Evolutionary conservation across 257 asterid species (phyloP).

Genomic region (Anisodus tanguticus): DNA sequence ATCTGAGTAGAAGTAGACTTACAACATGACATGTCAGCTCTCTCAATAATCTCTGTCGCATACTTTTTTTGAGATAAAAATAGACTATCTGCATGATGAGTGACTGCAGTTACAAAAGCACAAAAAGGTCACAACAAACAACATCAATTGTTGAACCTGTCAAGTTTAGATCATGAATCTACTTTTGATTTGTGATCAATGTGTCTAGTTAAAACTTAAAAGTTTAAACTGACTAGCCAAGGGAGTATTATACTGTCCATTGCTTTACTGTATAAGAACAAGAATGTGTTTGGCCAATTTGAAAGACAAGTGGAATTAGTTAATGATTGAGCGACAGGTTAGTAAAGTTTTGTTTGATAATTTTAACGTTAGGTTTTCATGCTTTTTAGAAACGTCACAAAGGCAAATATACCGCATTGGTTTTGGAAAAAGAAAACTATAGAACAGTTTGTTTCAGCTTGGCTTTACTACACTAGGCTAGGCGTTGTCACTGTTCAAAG

Average conservation of each 20-base stretch:
- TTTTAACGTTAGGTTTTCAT: not conserved
- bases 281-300: not conserved
- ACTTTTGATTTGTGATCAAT: no score
- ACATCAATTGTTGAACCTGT: not conserved
- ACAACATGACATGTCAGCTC: no score
- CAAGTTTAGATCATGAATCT: not conserved
- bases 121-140: not conserved
- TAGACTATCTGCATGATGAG: no score
- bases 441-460: constrained; percentile 17
- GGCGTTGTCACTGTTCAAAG: not conserved
- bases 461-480: not conserved
- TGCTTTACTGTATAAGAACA: not conserved
- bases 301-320: not conserved
- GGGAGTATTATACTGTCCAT: not conserved
- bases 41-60: no score
- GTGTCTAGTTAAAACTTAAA: no score
- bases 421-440: not conserved
- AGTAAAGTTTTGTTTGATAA: not conserved
- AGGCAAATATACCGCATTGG: not conserved
- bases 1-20: no score
- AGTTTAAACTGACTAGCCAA: no score
- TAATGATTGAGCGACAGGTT: constrained; percentile 11
- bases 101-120: no score
- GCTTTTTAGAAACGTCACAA: constrained; percentile 8
- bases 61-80: no score